Base-by-base conservation (phyloP, 2,329 filamentous ascomycete genomes). In the Claviceps digitariae region DNA sequence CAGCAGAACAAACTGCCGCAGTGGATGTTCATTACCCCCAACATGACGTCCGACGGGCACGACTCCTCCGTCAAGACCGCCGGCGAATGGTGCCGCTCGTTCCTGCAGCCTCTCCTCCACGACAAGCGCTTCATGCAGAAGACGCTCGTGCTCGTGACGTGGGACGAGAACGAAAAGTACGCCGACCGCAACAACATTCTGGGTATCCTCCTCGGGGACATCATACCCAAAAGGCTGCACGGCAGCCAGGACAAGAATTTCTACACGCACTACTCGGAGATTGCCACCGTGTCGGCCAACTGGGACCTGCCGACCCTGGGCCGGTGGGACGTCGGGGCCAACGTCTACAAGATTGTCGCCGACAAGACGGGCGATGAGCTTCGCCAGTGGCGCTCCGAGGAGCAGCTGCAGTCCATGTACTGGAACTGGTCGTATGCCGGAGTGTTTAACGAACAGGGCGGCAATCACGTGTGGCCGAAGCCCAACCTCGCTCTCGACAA, bases 101-200 rank as follows among this genome's bases (percentile, higher is more conserved):
- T 90, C 70, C 68, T 93, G 1, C 75, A 79, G 54, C 86, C 86
- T 0, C 79, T 93, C 9, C 74, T 93, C 7, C 65, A 75, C 38
- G 77, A 91, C 69, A 67, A 72, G 49, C 77, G 83, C 59, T 91
- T 93, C 68, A 86, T 84, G 79, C 72, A 86, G 50, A 80, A 86
- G 62, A 90, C 86, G 0, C 76, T 93, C 1, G 76, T 93, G 10
- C 72, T 91, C 5, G 67, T 93, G 55, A 90, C 82, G 10, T 93
- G 89, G 62, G 88, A 93, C 58, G 88, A 93, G 70, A 86, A 83
- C 65, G 79, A 84, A 60, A 81, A 77, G 10, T 89, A 90, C 68
- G 67, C 73, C 6, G 69, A 73, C 27, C 76, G 78, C 60, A 93
- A 93, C 75, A 74, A 75, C 43, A 77, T 93, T 51, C 78, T 87